Percentiles rank a stretch among this genome's conserved stretches.
These are phyloP conservation scores for Lactarius vividus DNA, from an alignment of 768 basidiomycete species.

Conservation along the genomic window DNA sequence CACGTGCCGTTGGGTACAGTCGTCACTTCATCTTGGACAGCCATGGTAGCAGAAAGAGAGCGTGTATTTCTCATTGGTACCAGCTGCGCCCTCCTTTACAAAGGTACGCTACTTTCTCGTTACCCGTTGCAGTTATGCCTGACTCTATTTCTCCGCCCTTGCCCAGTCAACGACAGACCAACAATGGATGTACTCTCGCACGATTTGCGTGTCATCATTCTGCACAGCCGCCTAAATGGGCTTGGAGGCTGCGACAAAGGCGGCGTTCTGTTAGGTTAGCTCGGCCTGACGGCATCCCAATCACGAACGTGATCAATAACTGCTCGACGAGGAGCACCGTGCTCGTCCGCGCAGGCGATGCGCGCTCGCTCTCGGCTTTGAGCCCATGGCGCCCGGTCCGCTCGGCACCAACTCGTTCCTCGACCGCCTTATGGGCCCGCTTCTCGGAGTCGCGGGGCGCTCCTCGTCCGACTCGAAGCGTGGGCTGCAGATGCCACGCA, in stretches of 20 bases:
- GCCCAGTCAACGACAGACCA: slow-evolving; percentile 65
- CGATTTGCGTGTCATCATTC: background rate
- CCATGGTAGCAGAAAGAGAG: slow-evolving; percentile 11
- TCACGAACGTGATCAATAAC: slow-evolving; percentile 86
- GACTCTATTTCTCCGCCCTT: slow-evolving; percentile 31
- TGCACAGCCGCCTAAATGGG: slow-evolving; percentile 58
- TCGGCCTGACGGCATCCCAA: slow-evolving; percentile 83
- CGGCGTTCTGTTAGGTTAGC: slow-evolving; percentile 79
- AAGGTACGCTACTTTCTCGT: slow-evolving; percentile 47
- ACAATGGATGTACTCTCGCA: slow-evolving; percentile 48
- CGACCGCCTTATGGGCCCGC: slow-evolving; percentile 49
- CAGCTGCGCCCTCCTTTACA: slow-evolving; percentile 76
- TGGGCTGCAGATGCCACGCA: slow-evolving; percentile 66
- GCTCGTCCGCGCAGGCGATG: slow-evolving; percentile 67
- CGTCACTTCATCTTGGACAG: too few species aligned
- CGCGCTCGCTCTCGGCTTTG: slow-evolving; percentile 81
- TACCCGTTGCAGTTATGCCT: background rate
- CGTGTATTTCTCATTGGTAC: slow-evolving; percentile 60
- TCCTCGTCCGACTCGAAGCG: slow-evolving; percentile 58
- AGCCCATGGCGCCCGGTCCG: slow-evolving; percentile 77
- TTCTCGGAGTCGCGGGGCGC: slow-evolving; percentile 47
- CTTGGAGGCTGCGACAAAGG: slow-evolving; percentile 82
- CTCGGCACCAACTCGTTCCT: slow-evolving; percentile 58
- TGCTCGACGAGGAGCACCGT: slow-evolving; percentile 82
- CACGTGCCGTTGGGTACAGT: too few species aligned